phyloP scores from a whole-genome alignment of 208 protist genomes.

The Leishmania lainsoni region DNA sequence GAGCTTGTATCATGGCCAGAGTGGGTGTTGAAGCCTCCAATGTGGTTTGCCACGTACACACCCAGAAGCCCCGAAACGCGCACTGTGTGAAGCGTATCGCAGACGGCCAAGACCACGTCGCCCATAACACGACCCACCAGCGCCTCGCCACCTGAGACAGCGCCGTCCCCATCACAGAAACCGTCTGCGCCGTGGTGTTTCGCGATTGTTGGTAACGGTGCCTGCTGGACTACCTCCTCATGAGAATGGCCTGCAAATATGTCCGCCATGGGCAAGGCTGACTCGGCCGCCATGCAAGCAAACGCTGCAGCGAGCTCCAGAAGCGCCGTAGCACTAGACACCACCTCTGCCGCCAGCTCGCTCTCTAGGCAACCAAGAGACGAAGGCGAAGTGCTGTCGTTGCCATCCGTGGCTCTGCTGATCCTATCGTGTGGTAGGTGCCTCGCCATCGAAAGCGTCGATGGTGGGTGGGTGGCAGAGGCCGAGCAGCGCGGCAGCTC shows the following conservation, averaged over 20 bases:
- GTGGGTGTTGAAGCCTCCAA: background rate
- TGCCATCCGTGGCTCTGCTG: background rate
- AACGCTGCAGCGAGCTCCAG: constrained; percentile 14
- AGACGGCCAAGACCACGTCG: constrained; percentile 16
- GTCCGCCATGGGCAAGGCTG: background rate
- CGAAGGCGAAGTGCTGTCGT: background rate
- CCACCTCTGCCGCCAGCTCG: constrained; percentile 4
- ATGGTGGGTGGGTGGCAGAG: background rate
- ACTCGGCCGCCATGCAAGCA: constrained; percentile 2
- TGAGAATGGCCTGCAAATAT: background rate
- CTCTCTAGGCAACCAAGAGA: background rate
- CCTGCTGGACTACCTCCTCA: background rate
- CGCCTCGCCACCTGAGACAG: background rate
- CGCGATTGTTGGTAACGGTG: background rate
- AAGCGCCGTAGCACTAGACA: constrained; percentile 3
- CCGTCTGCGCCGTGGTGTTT: background rate
- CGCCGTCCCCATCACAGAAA: background rate
- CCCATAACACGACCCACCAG: constrained; percentile 10
- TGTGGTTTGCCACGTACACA: background rate
- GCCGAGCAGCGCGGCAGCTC: background rate
- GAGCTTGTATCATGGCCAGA: background rate
- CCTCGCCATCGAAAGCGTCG: constrained; percentile 6
- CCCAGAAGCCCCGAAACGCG: background rate
- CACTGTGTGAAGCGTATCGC: constrained; percentile 12
- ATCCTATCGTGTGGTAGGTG: background rate